phyloP scores from a whole-genome alignment of 1,139 yeast species.

The Taiozyma sp. region DNA sequence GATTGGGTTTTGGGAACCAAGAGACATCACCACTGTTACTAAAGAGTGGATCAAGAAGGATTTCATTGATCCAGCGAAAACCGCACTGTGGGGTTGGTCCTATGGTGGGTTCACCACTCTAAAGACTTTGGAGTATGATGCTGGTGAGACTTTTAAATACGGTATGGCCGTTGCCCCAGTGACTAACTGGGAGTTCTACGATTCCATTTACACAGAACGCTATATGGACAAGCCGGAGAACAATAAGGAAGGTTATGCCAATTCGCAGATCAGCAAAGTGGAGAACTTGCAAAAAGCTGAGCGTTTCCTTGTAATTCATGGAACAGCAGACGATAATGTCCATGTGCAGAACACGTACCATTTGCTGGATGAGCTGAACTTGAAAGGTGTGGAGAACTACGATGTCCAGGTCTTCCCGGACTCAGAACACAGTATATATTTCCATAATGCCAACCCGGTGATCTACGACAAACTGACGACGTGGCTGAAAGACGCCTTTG shows the following conservation, averaged over 20 bases:
- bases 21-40: conserved; percentile 69
- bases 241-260: conserved; percentile 48
- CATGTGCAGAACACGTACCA: conserved; percentile 84
- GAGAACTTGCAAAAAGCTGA: conserved; percentile 41
- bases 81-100: conserved; percentile 98
- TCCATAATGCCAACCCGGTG: conserved; percentile 72
- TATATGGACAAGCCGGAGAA: conserved; percentile 69
- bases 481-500: conserved; percentile 73
- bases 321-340: conserved; percentile 96
- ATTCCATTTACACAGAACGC: conserved; percentile 84
- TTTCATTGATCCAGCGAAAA: conserved; percentile 52
- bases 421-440: conserved; percentile 76
- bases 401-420: conserved; percentile 93
- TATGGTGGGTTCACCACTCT: conserved; percentile 81
- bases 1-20: conserved; percentile 84
- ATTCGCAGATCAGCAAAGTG: conserved; percentile 42
- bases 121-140: conserved; percentile 68
- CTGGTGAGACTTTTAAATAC: conserved; percentile 59
- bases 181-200: conserved; percentile 76
- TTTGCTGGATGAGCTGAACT: conserved; percentile 64
- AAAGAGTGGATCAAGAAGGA: conserved; percentile 51
- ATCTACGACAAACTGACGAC: conserved; percentile 67
- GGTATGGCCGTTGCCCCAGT: conserved; percentile 93
- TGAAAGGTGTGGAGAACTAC: conserved; percentile 64
- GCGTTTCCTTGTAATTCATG: conserved; percentile 84